Evolutionary conservation across 2,329 filamentous ascomycete species (phyloP).

Genomic region (Cytospora leucostoma): DNA sequence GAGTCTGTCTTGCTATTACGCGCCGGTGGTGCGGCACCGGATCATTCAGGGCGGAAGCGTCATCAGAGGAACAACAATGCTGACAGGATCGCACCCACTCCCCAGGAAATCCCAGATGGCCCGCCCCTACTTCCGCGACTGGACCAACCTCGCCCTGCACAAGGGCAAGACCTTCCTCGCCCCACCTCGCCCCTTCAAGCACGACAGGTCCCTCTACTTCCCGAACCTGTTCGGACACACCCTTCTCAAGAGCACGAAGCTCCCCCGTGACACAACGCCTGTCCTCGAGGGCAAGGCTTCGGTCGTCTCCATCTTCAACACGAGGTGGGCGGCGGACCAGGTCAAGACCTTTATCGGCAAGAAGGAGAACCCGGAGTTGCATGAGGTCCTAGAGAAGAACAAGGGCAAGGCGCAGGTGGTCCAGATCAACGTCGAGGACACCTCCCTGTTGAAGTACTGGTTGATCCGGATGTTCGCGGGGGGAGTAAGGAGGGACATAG

Average conservation of each 20-base stretch:
- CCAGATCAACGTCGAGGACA: conserved; percentile 88
- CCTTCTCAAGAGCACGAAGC: conserved; percentile 57
- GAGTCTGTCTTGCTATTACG: conserved; percentile 34
- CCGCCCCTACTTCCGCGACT: conserved; percentile 95
- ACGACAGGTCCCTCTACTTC: conserved; percentile 84
- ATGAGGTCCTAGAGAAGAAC: conserved; percentile 58
- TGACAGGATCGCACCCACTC: conserved; percentile 10
- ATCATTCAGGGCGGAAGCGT: background rate
- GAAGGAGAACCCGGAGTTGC: conserved; percentile 69
- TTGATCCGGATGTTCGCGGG: conserved; percentile 59
- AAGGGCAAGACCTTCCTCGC: conserved; percentile 91
- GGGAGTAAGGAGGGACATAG: conserved; percentile 51
- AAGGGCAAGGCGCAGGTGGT: conserved; percentile 68
- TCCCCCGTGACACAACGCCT: conserved; percentile 69
- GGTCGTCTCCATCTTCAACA: conserved; percentile 79
- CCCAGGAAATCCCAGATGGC: conserved; percentile 71
- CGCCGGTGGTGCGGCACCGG: too few relatives aligned
- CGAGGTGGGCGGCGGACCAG: conserved; percentile 83
- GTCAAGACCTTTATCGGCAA: conserved; percentile 68
- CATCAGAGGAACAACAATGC: background rate
- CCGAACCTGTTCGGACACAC: conserved; percentile 87
- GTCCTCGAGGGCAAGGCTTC: conserved; percentile 72
- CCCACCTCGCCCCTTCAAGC: conserved; percentile 80
- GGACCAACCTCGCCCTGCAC: conserved; percentile 78
- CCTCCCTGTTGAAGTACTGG: conserved; percentile 61